Evolutionary conservation across 768 basidiomycete species (phyloP).

Genomic region (Astraeus odoratus): DNA sequence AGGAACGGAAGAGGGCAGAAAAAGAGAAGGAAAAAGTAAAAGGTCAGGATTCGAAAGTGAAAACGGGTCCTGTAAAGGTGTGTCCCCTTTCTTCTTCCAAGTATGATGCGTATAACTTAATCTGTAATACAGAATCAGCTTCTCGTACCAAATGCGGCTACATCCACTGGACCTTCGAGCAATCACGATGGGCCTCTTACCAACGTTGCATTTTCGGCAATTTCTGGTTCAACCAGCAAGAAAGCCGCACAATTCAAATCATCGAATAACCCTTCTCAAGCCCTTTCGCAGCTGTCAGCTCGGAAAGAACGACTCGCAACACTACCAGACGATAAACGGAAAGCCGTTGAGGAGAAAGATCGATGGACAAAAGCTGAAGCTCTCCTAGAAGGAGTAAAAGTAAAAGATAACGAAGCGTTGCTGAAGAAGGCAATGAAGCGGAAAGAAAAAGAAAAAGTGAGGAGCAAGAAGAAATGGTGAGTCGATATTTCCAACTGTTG

Average conservation of each 20-base stretch:
- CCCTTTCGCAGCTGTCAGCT: constrained; percentile 70
- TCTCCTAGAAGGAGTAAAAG: constrained; percentile 84
- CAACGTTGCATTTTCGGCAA: constrained; percentile 63
- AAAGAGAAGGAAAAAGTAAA: constrained; percentile 45
- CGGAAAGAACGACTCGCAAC: constrained; percentile 72
- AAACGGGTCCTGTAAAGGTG: constrained; percentile 48
- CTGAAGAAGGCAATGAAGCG: constrained; percentile 92
- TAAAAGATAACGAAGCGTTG: constrained; percentile 75
- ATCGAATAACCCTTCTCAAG: constrained; percentile 76
- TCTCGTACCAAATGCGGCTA: constrained; percentile 51
- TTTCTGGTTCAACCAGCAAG: constrained; percentile 46
- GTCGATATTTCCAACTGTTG: constrained; percentile 18
- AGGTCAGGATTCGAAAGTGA: constrained; percentile 35
- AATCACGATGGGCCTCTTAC: constrained; percentile 39
- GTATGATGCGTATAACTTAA: not conserved
- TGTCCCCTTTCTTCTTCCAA: constrained; percentile 1
- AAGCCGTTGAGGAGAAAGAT: constrained; percentile 71
- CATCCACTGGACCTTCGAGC: constrained; percentile 16
- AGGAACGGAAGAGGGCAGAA: constrained; percentile 69
- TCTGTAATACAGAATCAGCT: constrained; percentile 49
- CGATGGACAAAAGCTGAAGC: constrained; percentile 89
- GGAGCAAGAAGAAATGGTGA: constrained; percentile 82
- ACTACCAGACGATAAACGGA: constrained; percentile 79
- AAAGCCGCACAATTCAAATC: constrained; percentile 54
- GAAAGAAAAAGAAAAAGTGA: constrained; percentile 84